Base-by-base conservation (phyloP, 768 basidiomycete genomes). In the Pholiota microspora region DNA sequence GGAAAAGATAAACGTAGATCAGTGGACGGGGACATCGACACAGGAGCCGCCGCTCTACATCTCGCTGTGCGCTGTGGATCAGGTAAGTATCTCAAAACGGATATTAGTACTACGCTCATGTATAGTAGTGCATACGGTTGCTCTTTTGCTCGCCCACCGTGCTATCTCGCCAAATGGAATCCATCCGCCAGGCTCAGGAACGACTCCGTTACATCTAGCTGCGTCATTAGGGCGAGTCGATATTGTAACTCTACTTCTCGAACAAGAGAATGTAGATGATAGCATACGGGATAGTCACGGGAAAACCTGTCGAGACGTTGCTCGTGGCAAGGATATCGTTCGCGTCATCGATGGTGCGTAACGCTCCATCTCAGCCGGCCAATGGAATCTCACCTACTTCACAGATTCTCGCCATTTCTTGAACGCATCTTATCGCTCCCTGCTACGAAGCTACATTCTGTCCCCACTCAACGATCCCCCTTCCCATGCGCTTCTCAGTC, bases 51-150 rank as follows among this genome's bases (percentile, higher is more conserved):
- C 2, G 88, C 88, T 0, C 71, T 93, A 6, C 90, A 93, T 68
- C 80, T 93, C 2, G 90, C 89, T 9, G 83, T 93, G n/a, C 81
- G 88, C 38, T 92, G 91, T 67, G 89, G 82, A 54, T 85, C 85
- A 8, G 78, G 88, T 89, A 61, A 21, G 83, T 72, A 3, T 34
- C 16, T 25, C 16, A 48, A 15, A 27, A 16, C 7, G 27, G 9
- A 12, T 31, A 6, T 31, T 31, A 16, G 25, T 35, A 12, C 15
- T 38, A 23, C n/a, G 25, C 27, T 38, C 9, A 46, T 7, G 25
- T 13, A 2, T 13, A 59, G 7, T 55, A 89, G 88, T 70, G 36
- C 81, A 86, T 44, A 93, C 89, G 0, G 78, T 92, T 12, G 68
- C 80, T 9, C 70, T 92, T 0, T 73, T 92, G 10, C 75, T 92